Percentiles rank a stretch among this genome's conserved stretches.
These are phyloP conservation scores for Neoarthrinium moseri DNA, from an alignment of 2,329 filamentous ascomycete genomes.

Conservation along the genomic window DNA sequence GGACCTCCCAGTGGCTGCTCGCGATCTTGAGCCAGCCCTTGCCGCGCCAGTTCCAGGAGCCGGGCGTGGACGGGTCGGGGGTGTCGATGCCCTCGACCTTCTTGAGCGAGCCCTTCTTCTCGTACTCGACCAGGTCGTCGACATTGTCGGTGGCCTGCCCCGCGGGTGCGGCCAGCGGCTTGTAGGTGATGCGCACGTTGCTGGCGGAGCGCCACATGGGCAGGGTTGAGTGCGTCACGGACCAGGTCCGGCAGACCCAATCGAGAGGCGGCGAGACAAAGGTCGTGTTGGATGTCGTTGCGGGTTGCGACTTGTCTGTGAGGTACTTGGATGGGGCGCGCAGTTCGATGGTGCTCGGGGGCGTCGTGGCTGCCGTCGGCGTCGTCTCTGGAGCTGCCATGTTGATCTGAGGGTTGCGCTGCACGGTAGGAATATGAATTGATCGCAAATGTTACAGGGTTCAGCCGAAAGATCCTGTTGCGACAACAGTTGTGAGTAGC, in stretches of 20 bases:
- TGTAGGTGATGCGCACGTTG: constrained; percentile 81
- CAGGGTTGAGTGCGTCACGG: constrained; percentile 73
- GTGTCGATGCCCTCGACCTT: constrained; percentile 66
- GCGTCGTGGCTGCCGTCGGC: background rate
- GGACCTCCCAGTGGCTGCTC: constrained; percentile 75
- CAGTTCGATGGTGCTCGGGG: constrained; percentile 12
- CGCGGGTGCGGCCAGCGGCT: constrained; percentile 39
- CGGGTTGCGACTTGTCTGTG: constrained; percentile 19
- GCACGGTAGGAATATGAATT: no score
- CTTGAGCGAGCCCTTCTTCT: constrained; percentile 49
- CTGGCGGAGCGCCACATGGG: constrained; percentile 78
- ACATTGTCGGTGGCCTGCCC: constrained; percentile 37
- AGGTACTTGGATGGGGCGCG: constrained; percentile 47
- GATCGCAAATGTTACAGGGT: no score
- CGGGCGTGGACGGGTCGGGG: constrained; percentile 31
- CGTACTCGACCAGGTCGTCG: constrained; percentile 69
- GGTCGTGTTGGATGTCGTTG: constrained; percentile 20
- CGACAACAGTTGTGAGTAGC: no score
- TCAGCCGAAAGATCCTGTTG: no score
- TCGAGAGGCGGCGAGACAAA: constrained; percentile 48
- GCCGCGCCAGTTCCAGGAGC: constrained; percentile 73
- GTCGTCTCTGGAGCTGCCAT: constrained; percentile 13
- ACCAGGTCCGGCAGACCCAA: constrained; percentile 68
- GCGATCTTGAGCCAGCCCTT: constrained; percentile 73
- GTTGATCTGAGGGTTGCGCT: no score